Evolutionary conservation across 2,329 filamentous ascomycete species (phyloP), one percentile per base, ranked within the genome.

Genomic region (Raffaelea deltoideospora): DNA sequence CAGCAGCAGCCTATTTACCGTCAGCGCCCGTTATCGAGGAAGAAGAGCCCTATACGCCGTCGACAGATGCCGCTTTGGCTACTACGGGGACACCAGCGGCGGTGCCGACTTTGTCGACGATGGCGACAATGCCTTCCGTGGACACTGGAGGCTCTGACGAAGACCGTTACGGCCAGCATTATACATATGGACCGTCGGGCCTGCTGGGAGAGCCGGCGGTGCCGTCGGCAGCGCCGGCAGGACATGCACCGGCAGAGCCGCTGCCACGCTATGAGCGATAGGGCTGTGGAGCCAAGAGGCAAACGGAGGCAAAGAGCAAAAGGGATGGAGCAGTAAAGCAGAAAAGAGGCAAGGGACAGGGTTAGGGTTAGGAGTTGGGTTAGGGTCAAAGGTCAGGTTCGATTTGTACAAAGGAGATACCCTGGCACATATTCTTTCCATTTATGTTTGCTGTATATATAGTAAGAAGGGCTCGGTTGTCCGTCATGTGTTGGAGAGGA

Each of bases 221-320:
- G 2, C 19, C 35, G 3, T 45, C 37, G 9, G 24, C 39, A 0
- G 40, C 38, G 27, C 18, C 35, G n/a, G 32, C 21, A 18, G 36
- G 24, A n/a, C n/a, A 24, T 17, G 20, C 28, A 20, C 35, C 35
- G 13, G 35, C 34, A 10, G 52, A 55, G 41, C 47, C 48, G 23
- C 37, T 55, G 26, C 52, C 52, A 4, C 45, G 42, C 32, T 55
- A 55, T 45, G 50, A 53, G 35, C 37, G 51, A 35, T 54, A n/a
- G n/a, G n/a, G n/a, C n/a, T n/a, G n/a, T n/a, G n/a, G n/a, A n/a
- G n/a, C n/a, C n/a, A n/a, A n/a, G n/a, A n/a, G n/a, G n/a, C n/a
- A n/a, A n/a, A n/a, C n/a, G n/a, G n/a, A n/a, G n/a, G n/a, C n/a
- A n/a, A n/a, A n/a, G n/a, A n/a, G n/a, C n/a, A n/a, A n/a, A n/a